Percentiles rank a stretch among this genome's conserved stretches.
These are phyloP conservation scores for Crithidia acanthocephali DNA, from an alignment of 208 protist species.

Conservation along the genomic window DNA sequence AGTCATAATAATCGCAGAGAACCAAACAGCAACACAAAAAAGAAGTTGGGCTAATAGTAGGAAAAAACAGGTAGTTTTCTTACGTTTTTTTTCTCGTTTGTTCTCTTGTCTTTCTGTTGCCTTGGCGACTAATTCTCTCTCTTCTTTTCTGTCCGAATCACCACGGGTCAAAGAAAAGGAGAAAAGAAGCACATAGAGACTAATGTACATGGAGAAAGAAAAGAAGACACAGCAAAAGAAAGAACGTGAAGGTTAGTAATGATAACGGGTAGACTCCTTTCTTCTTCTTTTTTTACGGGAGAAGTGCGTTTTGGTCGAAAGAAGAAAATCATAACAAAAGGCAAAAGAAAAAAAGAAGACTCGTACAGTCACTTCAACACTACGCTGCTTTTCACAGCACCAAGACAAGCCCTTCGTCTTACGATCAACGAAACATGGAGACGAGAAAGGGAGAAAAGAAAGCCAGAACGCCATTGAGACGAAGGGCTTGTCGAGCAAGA, in stretches of 20 bases:
- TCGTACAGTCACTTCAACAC: background rate
- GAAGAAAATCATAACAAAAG: background rate
- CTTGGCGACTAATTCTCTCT: background rate
- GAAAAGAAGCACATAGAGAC: conserved; percentile 1
- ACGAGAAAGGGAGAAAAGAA: background rate
- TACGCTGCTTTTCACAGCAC: background rate
- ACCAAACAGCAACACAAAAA: conserved; percentile 9
- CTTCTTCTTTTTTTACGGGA: background rate
- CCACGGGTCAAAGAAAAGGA: background rate
- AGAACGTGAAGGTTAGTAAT: background rate
- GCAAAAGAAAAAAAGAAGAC: background rate
- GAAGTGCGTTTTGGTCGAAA: background rate
- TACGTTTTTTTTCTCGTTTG: conserved; percentile 11
- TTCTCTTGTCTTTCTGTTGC: conserved; percentile 8
- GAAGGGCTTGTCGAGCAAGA: background rate
- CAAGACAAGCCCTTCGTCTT: background rate
- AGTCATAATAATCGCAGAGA: conserved; percentile 2
- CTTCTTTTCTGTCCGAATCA: background rate
- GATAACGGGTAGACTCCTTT: background rate
- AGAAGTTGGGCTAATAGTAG: conserved; percentile 13
- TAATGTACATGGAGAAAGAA: conserved; percentile 4
- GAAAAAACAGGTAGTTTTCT: conserved; percentile 11
- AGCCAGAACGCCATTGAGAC: background rate
- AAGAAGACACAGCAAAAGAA: conserved; percentile 7
- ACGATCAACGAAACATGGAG: background rate